phyloP scores from a whole-genome alignment of 106 monocot species.

The Apostasia shenzhenica region DNA sequence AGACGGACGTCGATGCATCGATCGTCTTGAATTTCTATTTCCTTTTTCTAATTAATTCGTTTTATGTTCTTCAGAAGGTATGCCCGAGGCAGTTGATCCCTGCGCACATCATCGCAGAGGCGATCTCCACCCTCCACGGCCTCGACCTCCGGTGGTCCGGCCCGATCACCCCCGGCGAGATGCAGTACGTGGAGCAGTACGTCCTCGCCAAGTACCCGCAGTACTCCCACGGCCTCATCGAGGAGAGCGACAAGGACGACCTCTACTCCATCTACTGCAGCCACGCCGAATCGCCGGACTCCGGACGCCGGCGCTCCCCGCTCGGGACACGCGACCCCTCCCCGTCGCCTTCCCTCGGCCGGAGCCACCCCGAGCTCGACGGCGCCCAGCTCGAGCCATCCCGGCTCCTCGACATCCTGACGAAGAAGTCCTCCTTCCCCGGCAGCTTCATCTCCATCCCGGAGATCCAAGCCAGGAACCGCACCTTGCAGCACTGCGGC shows the following conservation, averaged over 20 bases:
- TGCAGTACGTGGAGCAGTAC: slow-evolving; percentile 50
- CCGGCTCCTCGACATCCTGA: slow-evolving; percentile 51
- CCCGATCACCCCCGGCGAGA: slow-evolving; percentile 60
- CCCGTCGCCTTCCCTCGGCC: slow-evolving; percentile 15
- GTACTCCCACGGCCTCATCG: slow-evolving; percentile 59
- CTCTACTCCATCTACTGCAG: slow-evolving; percentile 25
- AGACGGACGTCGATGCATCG: too few species aligned
- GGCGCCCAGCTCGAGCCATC: slow-evolving; percentile 42
- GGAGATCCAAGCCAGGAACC: slow-evolving; percentile 48
- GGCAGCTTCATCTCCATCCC: slow-evolving; percentile 64
- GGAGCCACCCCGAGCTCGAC: slow-evolving; percentile 36
- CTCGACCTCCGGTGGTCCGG: slow-evolving; percentile 65
- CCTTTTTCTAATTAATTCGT: too few species aligned
- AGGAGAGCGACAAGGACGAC: slow-evolving; percentile 45
- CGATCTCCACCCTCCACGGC: slow-evolving; percentile 59
- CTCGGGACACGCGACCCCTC: slow-evolving; percentile 6
- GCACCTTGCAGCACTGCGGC: slow-evolving; percentile 42
- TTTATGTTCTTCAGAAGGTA: slow-evolving; percentile 32
- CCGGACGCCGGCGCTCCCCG: slow-evolving; percentile 11
- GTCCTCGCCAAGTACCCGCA: slow-evolving; percentile 64
- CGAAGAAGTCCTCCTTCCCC: slow-evolving; percentile 44
- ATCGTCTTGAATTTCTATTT: too few species aligned
- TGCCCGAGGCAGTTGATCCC: slow-evolving; percentile 47
- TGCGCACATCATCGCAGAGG: slow-evolving; percentile 59
- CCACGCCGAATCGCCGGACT: slow-evolving; percentile 1